phyloP scores from a whole-genome alignment of 2,329 filamentous ascomycete genomes.

The Monilinia polystroma region DNA sequence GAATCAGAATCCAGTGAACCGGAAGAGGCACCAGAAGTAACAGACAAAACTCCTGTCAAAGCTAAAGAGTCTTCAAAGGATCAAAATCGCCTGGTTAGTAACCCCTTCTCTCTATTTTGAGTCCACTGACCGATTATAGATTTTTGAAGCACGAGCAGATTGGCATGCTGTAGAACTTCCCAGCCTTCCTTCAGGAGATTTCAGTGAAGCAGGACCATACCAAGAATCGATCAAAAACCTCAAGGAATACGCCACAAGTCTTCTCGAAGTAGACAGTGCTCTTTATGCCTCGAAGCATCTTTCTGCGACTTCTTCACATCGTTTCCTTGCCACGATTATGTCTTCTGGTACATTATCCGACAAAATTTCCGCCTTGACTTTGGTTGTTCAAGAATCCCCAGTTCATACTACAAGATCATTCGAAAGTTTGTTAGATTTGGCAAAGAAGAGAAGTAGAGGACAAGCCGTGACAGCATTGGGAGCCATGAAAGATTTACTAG shows the following conservation, averaged over 20 bases:
- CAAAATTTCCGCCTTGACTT: constrained; percentile 90
- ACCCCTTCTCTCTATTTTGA: constrained; percentile 20
- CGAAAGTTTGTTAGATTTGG: constrained; percentile 76
- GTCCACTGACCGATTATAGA: constrained; percentile 44
- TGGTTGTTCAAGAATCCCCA: constrained; percentile 94
- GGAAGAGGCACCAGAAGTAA: constrained; percentile 37
- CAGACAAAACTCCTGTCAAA: constrained; percentile 28
- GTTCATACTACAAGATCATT: constrained; percentile 88
- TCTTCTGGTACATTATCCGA: constrained; percentile 92
- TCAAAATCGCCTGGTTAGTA: constrained; percentile 40
- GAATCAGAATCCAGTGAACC: constrained; percentile 40
- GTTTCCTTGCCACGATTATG: constrained; percentile 97
- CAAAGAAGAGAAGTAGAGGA: constrained; percentile 89
- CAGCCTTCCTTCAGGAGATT: constrained; percentile 47
- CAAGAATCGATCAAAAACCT: constrained; percentile 56
- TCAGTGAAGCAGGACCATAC: constrained; percentile 48
- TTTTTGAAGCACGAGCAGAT: constrained; percentile 62
- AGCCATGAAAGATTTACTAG: constrained; percentile 90
- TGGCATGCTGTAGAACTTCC: constrained; percentile 64
- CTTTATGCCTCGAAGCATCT: constrained; percentile 70
- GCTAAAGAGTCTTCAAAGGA: constrained; percentile 31
- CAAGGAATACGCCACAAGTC: constrained; percentile 67
- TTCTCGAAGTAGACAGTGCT: constrained; percentile 76
- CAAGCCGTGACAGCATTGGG: constrained; percentile 91
- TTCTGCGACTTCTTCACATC: constrained; percentile 82